Evolutionary conservation across 2,329 filamentous ascomycete species (phyloP).

Genomic region (Sporothrix brunneoviolacea): DNA sequence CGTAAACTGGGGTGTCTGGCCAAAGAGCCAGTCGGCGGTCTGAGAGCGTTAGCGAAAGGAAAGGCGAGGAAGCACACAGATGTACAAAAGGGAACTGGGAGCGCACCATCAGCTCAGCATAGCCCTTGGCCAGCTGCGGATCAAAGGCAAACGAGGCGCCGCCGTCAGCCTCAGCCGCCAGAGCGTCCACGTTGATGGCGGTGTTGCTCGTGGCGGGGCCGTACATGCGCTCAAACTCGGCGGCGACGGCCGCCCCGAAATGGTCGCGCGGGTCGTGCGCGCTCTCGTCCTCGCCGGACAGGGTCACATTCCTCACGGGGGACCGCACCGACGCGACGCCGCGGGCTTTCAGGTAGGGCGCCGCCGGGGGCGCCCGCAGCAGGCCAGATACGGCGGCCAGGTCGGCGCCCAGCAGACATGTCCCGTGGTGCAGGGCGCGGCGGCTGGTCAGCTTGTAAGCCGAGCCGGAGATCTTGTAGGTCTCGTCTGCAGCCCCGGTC

Average conservation of each 20-base stretch:
- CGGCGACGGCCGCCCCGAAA: slow-evolving; percentile 51
- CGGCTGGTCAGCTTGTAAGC: slow-evolving; percentile 86
- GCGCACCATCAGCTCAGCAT: slow-evolving; percentile 43
- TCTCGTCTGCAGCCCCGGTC: neutral
- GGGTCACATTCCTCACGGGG: slow-evolving; percentile 65
- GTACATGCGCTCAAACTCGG: slow-evolving; percentile 65
- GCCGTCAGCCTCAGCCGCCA: slow-evolving; percentile 32
- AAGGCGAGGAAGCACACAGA: neutral
- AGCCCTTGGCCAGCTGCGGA: slow-evolving; percentile 42
- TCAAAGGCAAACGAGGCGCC: slow-evolving; percentile 39
- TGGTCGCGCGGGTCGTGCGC: slow-evolving; percentile 17
- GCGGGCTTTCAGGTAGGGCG: slow-evolving; percentile 67
- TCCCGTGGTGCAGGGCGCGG: slow-evolving; percentile 83
- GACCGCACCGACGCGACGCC: slow-evolving; percentile 91
- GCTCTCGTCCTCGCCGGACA: neutral
- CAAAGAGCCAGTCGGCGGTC: slow-evolving; percentile 70
- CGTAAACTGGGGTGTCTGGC: slow-evolving; percentile 78
- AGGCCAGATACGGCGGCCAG: slow-evolving; percentile 61
- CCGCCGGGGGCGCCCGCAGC: slow-evolving; percentile 66
- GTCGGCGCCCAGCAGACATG: slow-evolving; percentile 75
- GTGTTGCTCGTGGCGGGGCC: slow-evolving; percentile 30
- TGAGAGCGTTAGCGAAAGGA: slow-evolving; percentile 22
- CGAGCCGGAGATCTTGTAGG: slow-evolving; percentile 76
- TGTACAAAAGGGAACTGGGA: neutral
- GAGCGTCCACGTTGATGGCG: slow-evolving; percentile 41